Base-by-base conservation (phyloP, 2,329 filamentous ascomycete species). In the Pseudocercospora fuligena region DNA sequence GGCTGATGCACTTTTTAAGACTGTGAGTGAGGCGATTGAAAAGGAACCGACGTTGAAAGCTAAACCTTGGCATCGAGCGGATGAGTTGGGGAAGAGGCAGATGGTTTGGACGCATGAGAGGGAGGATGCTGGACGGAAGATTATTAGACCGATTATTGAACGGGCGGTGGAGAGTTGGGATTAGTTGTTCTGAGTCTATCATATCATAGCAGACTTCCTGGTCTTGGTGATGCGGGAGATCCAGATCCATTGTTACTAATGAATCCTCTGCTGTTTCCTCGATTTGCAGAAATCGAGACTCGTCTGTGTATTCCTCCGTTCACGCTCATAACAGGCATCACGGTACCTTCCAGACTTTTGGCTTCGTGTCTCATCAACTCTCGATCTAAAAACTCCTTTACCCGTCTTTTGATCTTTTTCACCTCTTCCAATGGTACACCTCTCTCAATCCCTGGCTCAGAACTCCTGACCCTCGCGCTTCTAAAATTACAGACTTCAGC, bases 61-160 rank as follows among this genome's bases (percentile, higher is more conserved):
- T 53, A 78, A 80, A 74, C 79, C 78, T 5, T 84, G 82, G 82
- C 78, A 83, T 70, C 72, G 79, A 4, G 80, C 72, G 4, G 63
- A 75, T 60, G 80, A 83, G 76, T 72, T 84, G 53, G 77, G 78
- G 0, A 73, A 70, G 6, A 76, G 81, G 57, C 81, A 83, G 74
- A 83, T 84, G 81, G 81, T 82, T 3, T 84, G 82, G 82, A 79
- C 77, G 21, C 80, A 83, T 60, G 68, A 73, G 64, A 51, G 70
- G 19, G 73, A 69, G 43, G 75, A 76, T 54, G 80, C 79, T 7
- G 81, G 81, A 1, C 76, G 82, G 59, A 84, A 84, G 72, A 70
- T 82, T 5, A 79, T 83, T 21, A 73, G 80, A 60, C 82, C 82
- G 1, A 80, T 84, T 65, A 79, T 84, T 9, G 82, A 84, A 64